Conservation (phyloP, 495 filamentous ascomycete genomes). For the Penicillium canescens region DNA sequence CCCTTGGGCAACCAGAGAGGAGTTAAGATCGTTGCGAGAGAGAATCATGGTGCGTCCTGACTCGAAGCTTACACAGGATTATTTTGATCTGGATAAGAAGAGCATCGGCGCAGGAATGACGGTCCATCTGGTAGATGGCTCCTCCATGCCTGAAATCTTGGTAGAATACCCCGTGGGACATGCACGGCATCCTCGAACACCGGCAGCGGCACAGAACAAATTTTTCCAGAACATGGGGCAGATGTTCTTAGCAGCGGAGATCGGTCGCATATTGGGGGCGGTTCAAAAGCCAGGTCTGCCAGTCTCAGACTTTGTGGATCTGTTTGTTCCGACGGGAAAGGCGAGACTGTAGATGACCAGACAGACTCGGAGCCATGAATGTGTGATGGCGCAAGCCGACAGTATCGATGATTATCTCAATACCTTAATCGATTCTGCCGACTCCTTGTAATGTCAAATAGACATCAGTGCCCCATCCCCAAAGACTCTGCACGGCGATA, state of each 20-base stretch:
- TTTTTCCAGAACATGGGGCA: slow-evolving; percentile 73
- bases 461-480: slow-evolving; percentile 91
- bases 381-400: too few relatives aligned
- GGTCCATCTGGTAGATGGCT: slow-evolving; percentile 24
- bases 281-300: slow-evolving; percentile 54
- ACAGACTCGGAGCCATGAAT: background rate
- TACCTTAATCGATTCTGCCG: slow-evolving; percentile 56
- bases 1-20: slow-evolving; percentile 26
- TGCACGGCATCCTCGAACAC: slow-evolving; percentile 70
- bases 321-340: slow-evolving; percentile 40
- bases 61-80: slow-evolving; percentile 33
- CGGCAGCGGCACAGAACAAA: slow-evolving; percentile 73
- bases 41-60: slow-evolving; percentile 33
- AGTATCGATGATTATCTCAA: too few relatives aligned
- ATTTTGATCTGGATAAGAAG: slow-evolving; percentile 29
- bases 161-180: slow-evolving; percentile 88
- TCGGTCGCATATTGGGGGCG: slow-evolving; percentile 65
- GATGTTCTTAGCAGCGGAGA: slow-evolving; percentile 62
- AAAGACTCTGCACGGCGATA: slow-evolving; percentile 90
- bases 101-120: slow-evolving; percentile 26
- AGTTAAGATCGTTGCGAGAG: slow-evolving; percentile 27
- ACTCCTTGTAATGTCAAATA: slow-evolving; percentile 84
- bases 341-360: slow-evolving; percentile 7
- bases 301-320: slow-evolving; percentile 77
- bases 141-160: slow-evolving; percentile 67